Evolutionary conservation across 2,329 filamentous ascomycete genomes (phyloP).

Genomic region (Ceratocystis harringtonii): DNA sequence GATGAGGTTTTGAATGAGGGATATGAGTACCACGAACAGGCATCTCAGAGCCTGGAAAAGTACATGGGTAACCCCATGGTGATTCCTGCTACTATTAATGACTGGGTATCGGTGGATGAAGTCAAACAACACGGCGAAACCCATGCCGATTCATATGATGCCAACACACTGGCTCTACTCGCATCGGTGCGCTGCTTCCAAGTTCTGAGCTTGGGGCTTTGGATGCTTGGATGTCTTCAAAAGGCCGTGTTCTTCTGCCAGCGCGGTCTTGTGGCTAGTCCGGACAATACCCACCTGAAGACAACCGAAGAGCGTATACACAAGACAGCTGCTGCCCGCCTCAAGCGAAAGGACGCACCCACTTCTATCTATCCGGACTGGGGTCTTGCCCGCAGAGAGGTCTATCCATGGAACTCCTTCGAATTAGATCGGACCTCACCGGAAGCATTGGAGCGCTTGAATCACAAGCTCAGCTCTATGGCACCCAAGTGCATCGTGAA

Average conservation of each 20-base stretch:
- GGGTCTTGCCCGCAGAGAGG: conserved; percentile 52
- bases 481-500: conserved; percentile 72
- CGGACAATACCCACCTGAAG: conserved; percentile 40
- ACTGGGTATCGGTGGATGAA: conserved; percentile 29
- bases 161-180: conserved; percentile 28
- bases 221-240: conserved; percentile 52
- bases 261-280: conserved; percentile 41
- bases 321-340: conserved; percentile 35
- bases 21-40: conserved; percentile 67
- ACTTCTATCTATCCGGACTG: conserved; percentile 48
- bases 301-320: conserved; percentile 40
- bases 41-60: conserved; percentile 36
- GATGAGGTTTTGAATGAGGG: conserved; percentile 67
- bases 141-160: not conserved
- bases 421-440: conserved; percentile 56
- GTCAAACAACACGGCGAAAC: not conserved
- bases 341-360: conserved; percentile 33
- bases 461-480: conserved; percentile 49
- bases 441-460: conserved; percentile 56
- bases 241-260: conserved; percentile 52
- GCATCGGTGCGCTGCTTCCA: conserved; percentile 40
- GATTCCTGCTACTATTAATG: conserved; percentile 32
- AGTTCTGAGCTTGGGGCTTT: conserved; percentile 40
- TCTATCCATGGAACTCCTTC: conserved; percentile 55
- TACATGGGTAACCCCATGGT: conserved; percentile 22